Evolutionary conservation across 257 asterid species (phyloP).

Genomic region (Fraxinus americana): DNA sequence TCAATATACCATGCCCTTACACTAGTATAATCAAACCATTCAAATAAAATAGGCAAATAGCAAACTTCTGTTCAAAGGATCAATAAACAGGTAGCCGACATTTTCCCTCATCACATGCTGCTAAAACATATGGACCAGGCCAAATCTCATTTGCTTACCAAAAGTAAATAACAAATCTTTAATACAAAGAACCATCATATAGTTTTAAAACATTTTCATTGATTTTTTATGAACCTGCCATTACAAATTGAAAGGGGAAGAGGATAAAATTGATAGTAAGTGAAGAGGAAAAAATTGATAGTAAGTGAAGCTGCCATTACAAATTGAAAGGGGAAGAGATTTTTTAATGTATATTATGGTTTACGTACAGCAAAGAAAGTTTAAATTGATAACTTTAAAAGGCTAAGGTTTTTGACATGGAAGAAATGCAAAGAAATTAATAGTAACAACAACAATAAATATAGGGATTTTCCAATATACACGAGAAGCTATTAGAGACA

Average conservation of each 20-base stretch:
- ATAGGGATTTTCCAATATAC: background rate
- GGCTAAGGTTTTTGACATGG: background rate
- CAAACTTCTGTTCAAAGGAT: background rate
- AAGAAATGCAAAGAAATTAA: background rate
- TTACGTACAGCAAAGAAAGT: background rate
- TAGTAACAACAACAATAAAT: background rate
- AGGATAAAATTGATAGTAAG: too few species aligned
- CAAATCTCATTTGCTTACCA: background rate
- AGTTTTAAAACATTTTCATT: background rate
- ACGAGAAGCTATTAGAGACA: background rate
- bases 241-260: background rate
- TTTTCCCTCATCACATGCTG: background rate
- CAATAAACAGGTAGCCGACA: background rate
- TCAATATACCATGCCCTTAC: too few species aligned
- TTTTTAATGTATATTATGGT: background rate
- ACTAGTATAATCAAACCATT: too few species aligned
- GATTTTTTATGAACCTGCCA: background rate
- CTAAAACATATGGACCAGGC: background rate
- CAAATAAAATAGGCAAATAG: too few species aligned
- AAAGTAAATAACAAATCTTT: background rate
- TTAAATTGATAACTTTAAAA: background rate
- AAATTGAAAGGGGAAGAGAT: background rate
- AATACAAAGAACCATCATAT: background rate
- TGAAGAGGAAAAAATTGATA: background rate
- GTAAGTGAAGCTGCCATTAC: background rate